Percentiles rank a stretch among this genome's conserved stretches.
Conservation (phyloP, 2,329 filamentous ascomycete species). For the Lecanoromycetidae sp. region DNA sequence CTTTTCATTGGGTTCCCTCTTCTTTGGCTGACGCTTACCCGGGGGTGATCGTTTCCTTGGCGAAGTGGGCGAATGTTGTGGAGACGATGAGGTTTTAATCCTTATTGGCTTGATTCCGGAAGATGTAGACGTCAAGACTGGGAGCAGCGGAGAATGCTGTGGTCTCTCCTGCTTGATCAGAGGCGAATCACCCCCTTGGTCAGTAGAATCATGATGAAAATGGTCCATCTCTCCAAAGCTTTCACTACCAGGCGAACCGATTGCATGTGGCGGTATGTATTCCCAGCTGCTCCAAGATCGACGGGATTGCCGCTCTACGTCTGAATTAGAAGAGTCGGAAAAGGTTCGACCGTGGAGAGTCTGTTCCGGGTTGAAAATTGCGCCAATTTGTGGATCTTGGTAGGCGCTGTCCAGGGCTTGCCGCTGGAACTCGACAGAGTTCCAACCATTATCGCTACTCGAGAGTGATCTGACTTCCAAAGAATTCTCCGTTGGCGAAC, state of each 20-base stretch:
- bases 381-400: constrained; percentile 38
- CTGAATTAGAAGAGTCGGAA: constrained; percentile 72
- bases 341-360: constrained; percentile 78
- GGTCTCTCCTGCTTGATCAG: constrained; percentile 22
- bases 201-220: constrained; percentile 26
- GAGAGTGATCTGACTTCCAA: constrained; percentile 79
- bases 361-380: constrained; percentile 85
- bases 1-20: constrained; percentile 58
- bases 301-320: constrained; percentile 47
- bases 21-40: constrained; percentile 54
- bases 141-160: constrained; percentile 33
- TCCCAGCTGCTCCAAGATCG: constrained; percentile 69
- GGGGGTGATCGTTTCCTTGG: constrained; percentile 51
- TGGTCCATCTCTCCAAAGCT: constrained; percentile 50
- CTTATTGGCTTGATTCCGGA: constrained; percentile 56
- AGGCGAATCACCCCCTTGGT: constrained; percentile 2
- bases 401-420: constrained; percentile 58
- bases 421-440: constrained; percentile 57
- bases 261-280: constrained; percentile 59
- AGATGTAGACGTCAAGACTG: constrained; percentile 57
- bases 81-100: constrained; percentile 52
- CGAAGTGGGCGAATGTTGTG: constrained; percentile 48
- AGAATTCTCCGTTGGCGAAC: constrained; percentile 66
- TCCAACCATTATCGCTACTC: constrained; percentile 79
- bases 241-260: constrained; percentile 75